These are phyloP conservation scores for Xerocomellus intermedius DNA, from an alignment of 768 basidiomycete species.

Conservation along the genomic window DNA sequence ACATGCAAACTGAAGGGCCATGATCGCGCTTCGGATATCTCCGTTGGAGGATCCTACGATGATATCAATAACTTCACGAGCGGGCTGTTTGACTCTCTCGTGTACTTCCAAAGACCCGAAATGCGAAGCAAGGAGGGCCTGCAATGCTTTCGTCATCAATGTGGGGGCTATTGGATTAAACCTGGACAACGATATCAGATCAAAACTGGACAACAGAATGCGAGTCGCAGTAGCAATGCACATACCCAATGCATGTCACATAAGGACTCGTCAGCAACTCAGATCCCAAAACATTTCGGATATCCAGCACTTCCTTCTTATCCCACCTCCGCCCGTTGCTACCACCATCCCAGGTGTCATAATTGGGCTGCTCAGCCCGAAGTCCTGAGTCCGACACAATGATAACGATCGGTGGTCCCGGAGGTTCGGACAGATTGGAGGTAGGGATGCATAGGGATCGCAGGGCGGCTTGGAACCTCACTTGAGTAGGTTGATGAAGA, in stretches of 20 bases:
- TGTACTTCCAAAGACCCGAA: slow-evolving; percentile 34
- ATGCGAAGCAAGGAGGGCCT: slow-evolving; percentile 51
- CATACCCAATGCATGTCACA: slow-evolving; percentile 78
- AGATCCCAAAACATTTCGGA: slow-evolving; percentile 68
- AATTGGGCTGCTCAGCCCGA: slow-evolving; percentile 59
- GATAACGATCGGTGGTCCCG: slow-evolving; percentile 66
- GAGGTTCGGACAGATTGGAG: slow-evolving; percentile 17
- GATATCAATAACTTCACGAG: slow-evolving; percentile 68
- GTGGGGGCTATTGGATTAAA: slow-evolving; percentile 94
- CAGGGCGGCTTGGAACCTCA: slow-evolving; percentile 70
- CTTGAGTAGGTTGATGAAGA: slow-evolving; percentile 64
- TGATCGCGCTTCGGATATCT: slow-evolving; percentile 91
- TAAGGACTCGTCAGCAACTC: slow-evolving; percentile 69
- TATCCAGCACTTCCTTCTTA: slow-evolving; percentile 57
- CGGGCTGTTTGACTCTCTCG: slow-evolving; percentile 35
- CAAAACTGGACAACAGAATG: neutral
- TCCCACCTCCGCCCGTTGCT: slow-evolving; percentile 43
- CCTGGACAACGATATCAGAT: slow-evolving; percentile 38
- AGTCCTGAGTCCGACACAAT: slow-evolving; percentile 82
- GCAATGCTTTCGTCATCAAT: slow-evolving; percentile 76
- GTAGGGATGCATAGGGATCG: slow-evolving; percentile 46
- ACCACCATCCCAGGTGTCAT: slow-evolving; percentile 48
- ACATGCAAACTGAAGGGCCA: slow-evolving; percentile 88
- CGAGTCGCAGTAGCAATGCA: slow-evolving; percentile 3
- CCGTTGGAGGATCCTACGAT: slow-evolving; percentile 82